These are phyloP conservation scores for Micromonas commoda DNA, from an alignment of 139 green algal genomes.

Conservation along the genomic window DNA sequence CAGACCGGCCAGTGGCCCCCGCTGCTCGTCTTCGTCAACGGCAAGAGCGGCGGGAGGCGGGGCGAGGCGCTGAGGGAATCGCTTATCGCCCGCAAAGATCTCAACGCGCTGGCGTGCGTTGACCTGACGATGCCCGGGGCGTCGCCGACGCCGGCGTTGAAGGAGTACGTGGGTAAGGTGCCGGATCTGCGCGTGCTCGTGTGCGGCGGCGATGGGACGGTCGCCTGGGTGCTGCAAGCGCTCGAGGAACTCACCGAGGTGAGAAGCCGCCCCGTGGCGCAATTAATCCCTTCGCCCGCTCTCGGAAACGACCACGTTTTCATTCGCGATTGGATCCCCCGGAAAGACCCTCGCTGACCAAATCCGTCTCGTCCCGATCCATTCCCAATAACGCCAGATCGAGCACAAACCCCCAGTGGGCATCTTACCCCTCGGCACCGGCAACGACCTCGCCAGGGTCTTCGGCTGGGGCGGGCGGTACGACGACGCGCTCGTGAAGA, in stretches of 20 bases:
- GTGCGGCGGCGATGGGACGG: conserved; percentile 27
- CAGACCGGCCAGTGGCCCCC: too few relatives aligned
- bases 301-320: too few relatives aligned
- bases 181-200: conserved; percentile 14
- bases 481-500: conserved; percentile 14
- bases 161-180: not conserved
- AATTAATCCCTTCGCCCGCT: too few relatives aligned
- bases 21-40: conserved; percentile 18
- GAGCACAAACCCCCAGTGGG: conserved; percentile 8
- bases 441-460: conserved; percentile 31
- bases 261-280: too few relatives aligned
- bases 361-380: too few relatives aligned
- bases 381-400: conserved; percentile 12
- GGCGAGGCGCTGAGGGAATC: not conserved
- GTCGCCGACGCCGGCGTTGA: not conserved
- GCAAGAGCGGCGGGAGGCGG: not conserved
- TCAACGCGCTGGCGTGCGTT: not conserved
- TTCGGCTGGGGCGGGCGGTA: conserved; percentile 18
- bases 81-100: not conserved
- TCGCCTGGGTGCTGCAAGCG: conserved; percentile 17
- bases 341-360: too few relatives aligned
- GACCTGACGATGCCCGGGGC: not conserved
- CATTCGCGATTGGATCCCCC: too few relatives aligned
- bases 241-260: not conserved
- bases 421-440: conserved; percentile 27